These are phyloP conservation scores for Fusarium metavorans DNA, from an alignment of 2,329 filamentous ascomycete species.

Conservation along the genomic window DNA sequence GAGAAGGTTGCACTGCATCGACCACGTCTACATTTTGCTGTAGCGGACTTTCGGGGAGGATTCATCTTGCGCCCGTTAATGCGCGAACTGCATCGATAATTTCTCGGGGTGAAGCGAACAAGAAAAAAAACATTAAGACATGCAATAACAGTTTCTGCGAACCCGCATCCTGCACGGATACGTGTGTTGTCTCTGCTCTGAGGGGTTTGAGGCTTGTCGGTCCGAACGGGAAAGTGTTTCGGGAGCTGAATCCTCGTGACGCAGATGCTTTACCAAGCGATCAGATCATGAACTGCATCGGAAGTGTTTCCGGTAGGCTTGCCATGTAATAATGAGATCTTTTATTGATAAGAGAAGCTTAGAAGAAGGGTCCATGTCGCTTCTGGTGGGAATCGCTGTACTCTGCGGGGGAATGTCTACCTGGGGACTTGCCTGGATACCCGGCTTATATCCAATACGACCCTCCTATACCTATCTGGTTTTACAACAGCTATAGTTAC, in stretches of 20 bases:
- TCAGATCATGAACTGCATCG: slow-evolving; percentile 1
- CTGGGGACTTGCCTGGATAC: neutral
- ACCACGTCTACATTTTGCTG: neutral
- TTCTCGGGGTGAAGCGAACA: neutral
- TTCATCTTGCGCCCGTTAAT: slow-evolving; percentile 3
- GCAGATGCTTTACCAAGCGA: neutral
- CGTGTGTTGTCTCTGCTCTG: neutral
- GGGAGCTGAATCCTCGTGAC: neutral
- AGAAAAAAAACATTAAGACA: neutral
- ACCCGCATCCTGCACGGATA: slow-evolving; percentile 1
- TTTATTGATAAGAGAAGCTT: neutral
- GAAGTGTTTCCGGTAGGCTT: neutral
- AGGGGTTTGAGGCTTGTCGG: neutral
- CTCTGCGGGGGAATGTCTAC: neutral
- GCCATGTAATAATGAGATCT: neutral
- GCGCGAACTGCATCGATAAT: slow-evolving; percentile 5
- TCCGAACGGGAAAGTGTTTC: neutral
- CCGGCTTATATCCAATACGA: neutral
- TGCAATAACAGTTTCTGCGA: slow-evolving; percentile 1
- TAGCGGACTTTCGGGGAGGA: neutral
- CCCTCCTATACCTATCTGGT: neutral
- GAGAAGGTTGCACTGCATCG: slow-evolving; percentile 5
- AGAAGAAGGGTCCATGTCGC: neutral
- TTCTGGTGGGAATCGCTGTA: neutral
- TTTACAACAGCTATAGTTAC: neutral